Evolutionary conservation across 1,139 yeast species (phyloP).

Genomic region (Candida sp.): DNA sequence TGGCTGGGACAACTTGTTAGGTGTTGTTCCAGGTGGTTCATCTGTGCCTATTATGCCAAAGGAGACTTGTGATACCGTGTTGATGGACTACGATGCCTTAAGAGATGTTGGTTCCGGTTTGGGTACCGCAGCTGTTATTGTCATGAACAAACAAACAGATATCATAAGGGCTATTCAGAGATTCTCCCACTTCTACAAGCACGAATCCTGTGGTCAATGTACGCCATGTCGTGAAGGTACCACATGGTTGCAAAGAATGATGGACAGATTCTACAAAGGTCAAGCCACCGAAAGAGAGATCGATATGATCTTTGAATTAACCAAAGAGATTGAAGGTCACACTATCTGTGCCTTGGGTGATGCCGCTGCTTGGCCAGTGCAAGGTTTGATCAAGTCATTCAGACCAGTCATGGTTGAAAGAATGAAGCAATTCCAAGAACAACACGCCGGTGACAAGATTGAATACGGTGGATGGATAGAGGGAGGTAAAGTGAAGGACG

Average conservation of each 20-base stretch:
- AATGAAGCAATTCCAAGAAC: constrained; percentile 53
- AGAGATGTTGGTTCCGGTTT: constrained; percentile 86
- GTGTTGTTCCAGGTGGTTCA: constrained; percentile 89
- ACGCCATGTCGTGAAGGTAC: constrained; percentile 97
- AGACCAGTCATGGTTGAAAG: constrained; percentile 81
- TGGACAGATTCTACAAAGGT: constrained; percentile 80
- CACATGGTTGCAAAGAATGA: constrained; percentile 80
- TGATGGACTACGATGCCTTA: constrained; percentile 88
- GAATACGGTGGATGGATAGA: constrained; percentile 82
- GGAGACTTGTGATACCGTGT: constrained; percentile 64
- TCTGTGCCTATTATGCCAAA: constrained; percentile 84
- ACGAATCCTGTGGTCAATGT: constrained; percentile 94
- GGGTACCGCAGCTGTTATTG: constrained; percentile 93
- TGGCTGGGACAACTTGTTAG: constrained; percentile 89
- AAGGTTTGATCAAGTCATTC: constrained; percentile 83
- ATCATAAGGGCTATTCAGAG: constrained; percentile 85
- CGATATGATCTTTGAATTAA: constrained; percentile 80
- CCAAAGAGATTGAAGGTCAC: constrained; percentile 88
- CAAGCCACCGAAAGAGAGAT: constrained; percentile 83
- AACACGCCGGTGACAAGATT: constrained; percentile 39
- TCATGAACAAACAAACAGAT: constrained; percentile 86
- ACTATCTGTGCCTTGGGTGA: constrained; percentile 92
- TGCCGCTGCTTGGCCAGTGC: constrained; percentile 94
- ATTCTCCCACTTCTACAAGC: constrained; percentile 81
- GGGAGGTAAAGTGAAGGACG: constrained; percentile 63